Conservation (phyloP, 352 stramenopile species). For the Pythium sp. region DNA sequence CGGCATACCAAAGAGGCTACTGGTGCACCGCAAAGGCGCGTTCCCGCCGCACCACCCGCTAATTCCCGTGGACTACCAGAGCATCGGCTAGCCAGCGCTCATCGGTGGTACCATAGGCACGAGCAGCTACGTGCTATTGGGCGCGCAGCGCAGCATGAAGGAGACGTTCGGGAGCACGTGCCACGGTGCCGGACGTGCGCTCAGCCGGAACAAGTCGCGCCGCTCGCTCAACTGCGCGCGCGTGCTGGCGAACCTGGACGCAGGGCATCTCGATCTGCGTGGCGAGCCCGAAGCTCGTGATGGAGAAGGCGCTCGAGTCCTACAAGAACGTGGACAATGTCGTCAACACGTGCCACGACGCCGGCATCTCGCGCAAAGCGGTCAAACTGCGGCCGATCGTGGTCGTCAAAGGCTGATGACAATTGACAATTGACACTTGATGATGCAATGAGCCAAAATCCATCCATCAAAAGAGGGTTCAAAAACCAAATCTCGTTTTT, state of each 20-base stretch:
- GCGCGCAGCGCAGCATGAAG: background rate
- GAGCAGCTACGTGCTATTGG: background rate
- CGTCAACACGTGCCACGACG: background rate
- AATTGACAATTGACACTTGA: background rate
- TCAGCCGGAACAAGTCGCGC: background rate
- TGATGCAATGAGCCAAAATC: background rate
- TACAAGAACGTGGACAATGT: background rate
- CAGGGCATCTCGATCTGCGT: background rate
- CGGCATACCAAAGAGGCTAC: background rate
- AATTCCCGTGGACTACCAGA: constrained; percentile 4
- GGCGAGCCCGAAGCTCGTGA: background rate
- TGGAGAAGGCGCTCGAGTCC: background rate
- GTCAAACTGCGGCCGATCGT: background rate
- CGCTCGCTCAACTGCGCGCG: background rate
- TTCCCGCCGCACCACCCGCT: constrained; percentile 1
- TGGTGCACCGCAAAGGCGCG: background rate
- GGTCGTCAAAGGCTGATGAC: background rate
- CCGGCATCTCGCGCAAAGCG: background rate
- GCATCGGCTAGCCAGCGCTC: background rate
- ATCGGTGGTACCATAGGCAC: background rate
- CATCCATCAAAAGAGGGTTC: background rate
- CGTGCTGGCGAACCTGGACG: background rate
- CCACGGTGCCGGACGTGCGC: background rate
- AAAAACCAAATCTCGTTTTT: background rate
- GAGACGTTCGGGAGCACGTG: background rate